Evolutionary conservation across 2,329 filamentous ascomycete species (phyloP).

Genomic region (Sporothrix brasiliensis): DNA sequence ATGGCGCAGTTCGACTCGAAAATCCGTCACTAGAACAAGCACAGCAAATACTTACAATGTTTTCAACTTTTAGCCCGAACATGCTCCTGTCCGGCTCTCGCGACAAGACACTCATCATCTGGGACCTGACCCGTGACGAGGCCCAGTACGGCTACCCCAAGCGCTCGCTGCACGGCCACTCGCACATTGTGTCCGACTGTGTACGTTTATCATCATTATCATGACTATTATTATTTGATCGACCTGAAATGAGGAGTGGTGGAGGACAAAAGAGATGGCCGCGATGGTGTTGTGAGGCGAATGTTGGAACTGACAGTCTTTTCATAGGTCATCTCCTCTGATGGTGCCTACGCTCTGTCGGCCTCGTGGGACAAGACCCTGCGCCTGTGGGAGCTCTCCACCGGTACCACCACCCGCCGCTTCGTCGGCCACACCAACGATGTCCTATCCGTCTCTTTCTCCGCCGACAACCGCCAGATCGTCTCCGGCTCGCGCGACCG

Average conservation of each 20-base stretch:
- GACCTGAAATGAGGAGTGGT: not conserved
- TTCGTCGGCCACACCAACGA: constrained; percentile 99
- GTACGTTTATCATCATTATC: constrained; percentile 61
- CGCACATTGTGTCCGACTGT: constrained; percentile 99
- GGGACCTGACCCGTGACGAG: constrained; percentile 99
- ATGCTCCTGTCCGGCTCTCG: constrained; percentile 97
- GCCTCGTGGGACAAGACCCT: constrained; percentile 99
- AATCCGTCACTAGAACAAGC: not conserved
- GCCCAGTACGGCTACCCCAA: constrained; percentile 98
- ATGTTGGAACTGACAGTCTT: not conserved
- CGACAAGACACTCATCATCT: constrained; percentile 99
- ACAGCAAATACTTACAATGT: constrained; percentile 38
- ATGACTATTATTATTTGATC: not conserved
- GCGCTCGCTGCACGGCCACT: constrained; percentile 97
- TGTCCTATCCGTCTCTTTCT: constrained; percentile 99
- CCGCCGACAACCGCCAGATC: constrained; percentile 99
- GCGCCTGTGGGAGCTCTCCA: constrained; percentile 98
- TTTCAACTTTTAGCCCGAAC: constrained; percentile 70
- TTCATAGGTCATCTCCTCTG: constrained; percentile 91
- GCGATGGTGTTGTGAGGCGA: constrained; percentile 33
- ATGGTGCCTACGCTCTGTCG: constrained; percentile 98
- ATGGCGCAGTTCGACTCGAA: not conserved
- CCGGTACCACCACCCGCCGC: constrained; percentile 93
- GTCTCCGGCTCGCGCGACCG: constrained; percentile 98
- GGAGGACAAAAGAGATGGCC: not conserved